Base-by-base conservation (phyloP, 2,329 filamentous ascomycete species). In the Calonectria leucothoes region DNA sequence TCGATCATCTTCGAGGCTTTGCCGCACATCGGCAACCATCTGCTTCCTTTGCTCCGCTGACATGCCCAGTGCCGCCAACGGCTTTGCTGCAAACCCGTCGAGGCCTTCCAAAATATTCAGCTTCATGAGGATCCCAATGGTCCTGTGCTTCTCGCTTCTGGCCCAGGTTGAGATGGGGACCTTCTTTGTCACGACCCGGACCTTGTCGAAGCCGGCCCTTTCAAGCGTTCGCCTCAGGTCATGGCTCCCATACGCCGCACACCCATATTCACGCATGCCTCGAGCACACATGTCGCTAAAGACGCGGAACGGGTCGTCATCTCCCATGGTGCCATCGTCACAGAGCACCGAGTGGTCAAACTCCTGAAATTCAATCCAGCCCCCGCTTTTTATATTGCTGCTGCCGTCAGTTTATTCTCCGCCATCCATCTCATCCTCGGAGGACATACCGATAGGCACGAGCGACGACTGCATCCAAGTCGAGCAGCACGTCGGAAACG, bases 321-420 rank as follows among this genome's bases (percentile, higher is more conserved):
- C 77, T 2, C 79, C 77, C 84, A 89, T 87, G 12, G 86, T 86
- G 51, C 80, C 83, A 67, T 88, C 86, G 73, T 89, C 87, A 73
- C 84, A 88, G 33, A 82, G 79, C 15, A 87, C 82, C 29, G 80
- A 81, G 15, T 82, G 82, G 55, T 86, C 83, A 35, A 88, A 82
- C 66, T 89, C 88, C 27, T 88, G 87, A 49, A 88, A 85, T 74
- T 90, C 88, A 42, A 90, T 82, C 86, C 87, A 89, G 57, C 88
- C 88, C n/a, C 88, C 88, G 0, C 85, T 84, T 51, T 81, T 83
- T 14, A 88, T 76, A 69, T 88, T 82, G 12, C 85, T 87, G 51
- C 55, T 59, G 31, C 71, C 70, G 66, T 77, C 65, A 78, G 74
- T 27, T 48, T 35, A 10, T 2, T 20, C 42, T 42, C 20, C 25